phyloP scores from a whole-genome alignment of 345 rosid genomes.

The Eucalyptus cladocalyx region DNA sequence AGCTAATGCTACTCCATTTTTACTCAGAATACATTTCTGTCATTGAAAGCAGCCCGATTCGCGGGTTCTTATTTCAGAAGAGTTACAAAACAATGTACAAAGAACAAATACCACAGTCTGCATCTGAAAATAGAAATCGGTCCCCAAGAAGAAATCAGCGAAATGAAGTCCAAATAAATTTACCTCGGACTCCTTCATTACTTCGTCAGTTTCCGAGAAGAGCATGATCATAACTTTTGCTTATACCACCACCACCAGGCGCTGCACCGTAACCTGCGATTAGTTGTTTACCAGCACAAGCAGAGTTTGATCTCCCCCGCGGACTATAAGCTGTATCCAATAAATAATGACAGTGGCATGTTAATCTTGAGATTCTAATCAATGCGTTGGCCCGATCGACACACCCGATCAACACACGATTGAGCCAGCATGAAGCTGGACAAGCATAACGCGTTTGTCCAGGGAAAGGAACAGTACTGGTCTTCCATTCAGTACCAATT shows the following conservation, averaged over 20 bases:
- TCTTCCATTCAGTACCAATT: slow-evolving; percentile 51
- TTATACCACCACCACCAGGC: not conserved
- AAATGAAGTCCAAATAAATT: not conserved
- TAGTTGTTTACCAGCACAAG: not conserved
- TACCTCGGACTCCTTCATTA: not conserved
- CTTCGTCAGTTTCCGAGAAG: not conserved
- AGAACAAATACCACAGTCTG: not conserved
- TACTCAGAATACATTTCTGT: not conserved
- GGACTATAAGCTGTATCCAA: not conserved
- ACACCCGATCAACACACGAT: not conserved
- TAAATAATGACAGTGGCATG: not conserved
- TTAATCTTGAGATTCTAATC: not conserved
- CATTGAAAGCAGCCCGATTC: not conserved
- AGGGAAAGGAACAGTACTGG: not conserved
- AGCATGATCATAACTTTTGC: not conserved
- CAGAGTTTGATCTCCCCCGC: not conserved
- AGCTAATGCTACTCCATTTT: not conserved
- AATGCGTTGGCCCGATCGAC: not conserved
- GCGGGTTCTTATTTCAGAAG: not conserved
- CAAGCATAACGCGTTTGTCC: not conserved
- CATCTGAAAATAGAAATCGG: not conserved
- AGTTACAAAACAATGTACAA: not conserved
- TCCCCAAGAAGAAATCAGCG: not conserved
- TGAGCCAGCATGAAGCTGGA: not conserved
- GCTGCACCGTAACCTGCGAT: not conserved